A percentile compares a stretch with the other conserved stretches of the same genome.
Evolutionary conservation across 176 grass and related monocot species (phyloP).

Genomic region (Aegilops speltoides): DNA sequence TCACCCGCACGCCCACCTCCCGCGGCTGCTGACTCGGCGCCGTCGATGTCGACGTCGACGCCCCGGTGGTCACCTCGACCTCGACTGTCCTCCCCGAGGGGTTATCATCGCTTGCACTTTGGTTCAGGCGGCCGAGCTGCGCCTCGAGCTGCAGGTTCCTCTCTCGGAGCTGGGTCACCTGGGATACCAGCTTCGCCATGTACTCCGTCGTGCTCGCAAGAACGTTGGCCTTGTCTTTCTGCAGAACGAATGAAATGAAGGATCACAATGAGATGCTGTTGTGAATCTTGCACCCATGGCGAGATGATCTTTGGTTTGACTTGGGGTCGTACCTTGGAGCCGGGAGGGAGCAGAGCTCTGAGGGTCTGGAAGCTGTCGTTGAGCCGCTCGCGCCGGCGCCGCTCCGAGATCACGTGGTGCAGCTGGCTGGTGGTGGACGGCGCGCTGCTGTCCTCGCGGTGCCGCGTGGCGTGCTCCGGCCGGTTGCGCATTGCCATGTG

Average conservation of each 20-base stretch:
- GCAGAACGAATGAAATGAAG: background rate
- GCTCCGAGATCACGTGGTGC: constrained; percentile 76
- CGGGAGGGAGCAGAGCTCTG: constrained; percentile 52
- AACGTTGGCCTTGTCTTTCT: constrained; percentile 76
- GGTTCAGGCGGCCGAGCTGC: constrained; percentile 15
- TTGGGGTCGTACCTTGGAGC: constrained; percentile 64
- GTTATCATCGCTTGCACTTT: background rate
- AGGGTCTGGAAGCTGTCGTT: constrained; percentile 74
- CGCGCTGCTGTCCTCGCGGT: background rate
- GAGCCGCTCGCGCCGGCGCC: constrained; percentile 66
- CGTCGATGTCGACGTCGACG: constrained; percentile 12
- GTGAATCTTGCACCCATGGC: background rate
- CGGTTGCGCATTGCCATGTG: constrained; percentile 9
- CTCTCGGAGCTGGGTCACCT: constrained; percentile 43
- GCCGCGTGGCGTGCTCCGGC: background rate
- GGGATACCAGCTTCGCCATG: constrained; percentile 47
- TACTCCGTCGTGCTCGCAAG: constrained; percentile 61
- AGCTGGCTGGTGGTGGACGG: constrained; percentile 49
- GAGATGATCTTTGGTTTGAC: background rate
- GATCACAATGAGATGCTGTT: background rate
- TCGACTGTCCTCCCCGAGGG: constrained; percentile 33
- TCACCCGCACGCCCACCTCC: constrained; percentile 33
- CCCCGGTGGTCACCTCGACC: constrained; percentile 17
- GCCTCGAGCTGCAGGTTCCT: constrained; percentile 57
- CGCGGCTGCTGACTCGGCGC: background rate